Evolutionary conservation across 2,329 filamentous ascomycete species (phyloP).

Genomic region (Basipetospora chlamydospora): DNA sequence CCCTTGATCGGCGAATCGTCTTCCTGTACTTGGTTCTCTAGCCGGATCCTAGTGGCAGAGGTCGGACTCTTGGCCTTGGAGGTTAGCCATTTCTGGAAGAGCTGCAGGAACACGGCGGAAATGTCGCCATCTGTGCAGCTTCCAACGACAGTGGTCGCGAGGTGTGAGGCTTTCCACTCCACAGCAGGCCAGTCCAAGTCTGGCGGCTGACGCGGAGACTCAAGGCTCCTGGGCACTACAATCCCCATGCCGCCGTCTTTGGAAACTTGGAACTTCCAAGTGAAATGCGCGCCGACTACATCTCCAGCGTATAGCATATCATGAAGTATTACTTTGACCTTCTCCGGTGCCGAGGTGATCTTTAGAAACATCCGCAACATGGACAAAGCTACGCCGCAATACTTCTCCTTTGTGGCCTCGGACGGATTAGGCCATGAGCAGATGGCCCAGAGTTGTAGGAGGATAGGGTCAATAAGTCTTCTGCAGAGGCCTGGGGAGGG

Average conservation of each 20-base stretch:
- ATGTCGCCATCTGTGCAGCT: constrained; percentile 40
- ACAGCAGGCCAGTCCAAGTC: constrained; percentile 28
- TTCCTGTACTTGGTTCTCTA: constrained; percentile 16
- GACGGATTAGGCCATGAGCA: constrained; percentile 31
- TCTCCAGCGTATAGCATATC: constrained; percentile 43
- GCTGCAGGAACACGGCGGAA: constrained; percentile 43
- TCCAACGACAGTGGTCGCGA: constrained; percentile 34
- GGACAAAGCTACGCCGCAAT: constrained; percentile 29
- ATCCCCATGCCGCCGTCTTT: constrained; percentile 37
- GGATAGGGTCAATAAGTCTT: constrained; percentile 41
- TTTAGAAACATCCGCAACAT: constrained; percentile 43
- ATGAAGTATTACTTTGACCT: constrained; percentile 31
- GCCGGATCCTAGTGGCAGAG: constrained; percentile 13
- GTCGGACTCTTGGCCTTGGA: constrained; percentile 13
- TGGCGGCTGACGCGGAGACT: background rate
- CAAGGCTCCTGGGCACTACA: constrained; percentile 15
- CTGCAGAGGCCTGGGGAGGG: constrained; percentile 52
- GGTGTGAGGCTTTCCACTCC: constrained; percentile 29
- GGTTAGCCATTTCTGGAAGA: constrained; percentile 44
- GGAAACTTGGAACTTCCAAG: constrained; percentile 41
- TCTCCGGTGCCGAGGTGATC: constrained; percentile 36
- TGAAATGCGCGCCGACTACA: constrained; percentile 9
- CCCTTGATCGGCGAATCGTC: constrained; percentile 31
- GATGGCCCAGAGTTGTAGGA: constrained; percentile 50
- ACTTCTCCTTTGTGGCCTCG: constrained; percentile 20